A percentile compares a stretch with the other conserved stretches of the same genome.
These are phyloP conservation scores for Cantharellus cinnabarinus DNA, from an alignment of 768 basidiomycete genomes.

Conservation along the genomic window DNA sequence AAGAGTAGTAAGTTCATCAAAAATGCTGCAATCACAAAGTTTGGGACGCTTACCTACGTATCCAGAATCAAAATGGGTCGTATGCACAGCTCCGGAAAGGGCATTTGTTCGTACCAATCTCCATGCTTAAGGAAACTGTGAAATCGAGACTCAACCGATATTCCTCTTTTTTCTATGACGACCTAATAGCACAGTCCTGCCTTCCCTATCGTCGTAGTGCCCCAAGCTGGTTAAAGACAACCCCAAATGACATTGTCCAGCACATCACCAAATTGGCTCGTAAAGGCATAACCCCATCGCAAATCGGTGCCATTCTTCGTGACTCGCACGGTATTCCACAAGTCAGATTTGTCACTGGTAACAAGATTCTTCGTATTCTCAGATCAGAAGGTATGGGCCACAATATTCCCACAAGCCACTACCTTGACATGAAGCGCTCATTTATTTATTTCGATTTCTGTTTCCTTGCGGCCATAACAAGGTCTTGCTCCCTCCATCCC, in stretches of 20 bases:
- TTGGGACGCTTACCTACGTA: background rate
- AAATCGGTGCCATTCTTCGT: constrained; percentile 94
- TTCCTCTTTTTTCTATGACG: background rate
- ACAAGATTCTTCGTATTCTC: constrained; percentile 97
- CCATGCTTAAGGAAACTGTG: background rate
- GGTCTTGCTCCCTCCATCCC: constrained; percentile 94
- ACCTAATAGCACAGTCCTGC: constrained; percentile 62
- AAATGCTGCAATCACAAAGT: no score
- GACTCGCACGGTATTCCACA: constrained; percentile 97
- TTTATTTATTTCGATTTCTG: constrained; percentile 3
- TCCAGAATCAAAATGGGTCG: constrained; percentile 55
- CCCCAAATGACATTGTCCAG: constrained; percentile 85
- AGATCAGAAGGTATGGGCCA: constrained; percentile 68
- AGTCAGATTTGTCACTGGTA: constrained; percentile 94
- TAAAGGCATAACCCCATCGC: constrained; percentile 93
- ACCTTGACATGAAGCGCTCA: constrained; percentile 11
- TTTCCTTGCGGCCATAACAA: constrained; percentile 14
- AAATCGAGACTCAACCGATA: background rate
- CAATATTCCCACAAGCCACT: background rate
- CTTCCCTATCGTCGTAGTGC: constrained; percentile 92
- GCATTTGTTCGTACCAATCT: constrained; percentile 57
- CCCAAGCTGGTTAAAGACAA: constrained; percentile 91
- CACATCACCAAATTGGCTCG: constrained; percentile 94
- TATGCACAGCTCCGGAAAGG: constrained; percentile 99
- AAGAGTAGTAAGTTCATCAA: no score